These are phyloP conservation scores for Plectranthus barbatus DNA, from an alignment of 257 asterid species.

Conservation along the genomic window DNA sequence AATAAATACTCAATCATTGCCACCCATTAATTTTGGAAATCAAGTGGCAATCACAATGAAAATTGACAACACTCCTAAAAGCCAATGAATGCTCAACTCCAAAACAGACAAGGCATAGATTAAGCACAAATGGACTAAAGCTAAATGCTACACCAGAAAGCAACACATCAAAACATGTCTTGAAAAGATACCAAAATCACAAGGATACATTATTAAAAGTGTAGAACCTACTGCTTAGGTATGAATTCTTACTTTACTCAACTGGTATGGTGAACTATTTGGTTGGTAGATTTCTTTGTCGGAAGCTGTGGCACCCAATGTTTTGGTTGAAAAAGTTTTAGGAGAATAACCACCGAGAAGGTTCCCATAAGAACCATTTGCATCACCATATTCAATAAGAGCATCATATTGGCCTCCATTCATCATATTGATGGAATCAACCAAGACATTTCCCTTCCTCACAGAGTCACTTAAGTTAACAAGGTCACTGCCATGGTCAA, in stretches of 20 bases:
- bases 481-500: constrained; percentile 24
- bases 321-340: constrained; percentile 19
- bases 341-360: constrained; percentile 15
- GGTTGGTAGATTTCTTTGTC: constrained; percentile 23
- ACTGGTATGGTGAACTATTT: constrained; percentile 30
- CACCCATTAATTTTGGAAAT: constrained; percentile 1
- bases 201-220: constrained; percentile 12
- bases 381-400: constrained; percentile 16
- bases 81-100: neutral
- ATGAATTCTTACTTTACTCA: constrained; percentile 34
- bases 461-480: constrained; percentile 14
- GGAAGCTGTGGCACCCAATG: constrained; percentile 23
- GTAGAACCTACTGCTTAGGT: neutral
- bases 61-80: constrained; percentile 9
- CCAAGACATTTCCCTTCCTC: constrained; percentile 16
- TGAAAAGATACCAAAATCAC: too few relatives aligned
- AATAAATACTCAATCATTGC: neutral
- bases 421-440: constrained; percentile 13
- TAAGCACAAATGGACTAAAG: neutral
- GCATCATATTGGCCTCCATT: constrained; percentile 32
- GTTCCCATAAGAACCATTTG: constrained; percentile 25
- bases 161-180: neutral
- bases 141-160: neutral
- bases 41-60: neutral
- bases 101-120: neutral